phyloP scores from a whole-genome alignment of 495 filamentous ascomycete genomes.

The Amniculicola lignicola region DNA sequence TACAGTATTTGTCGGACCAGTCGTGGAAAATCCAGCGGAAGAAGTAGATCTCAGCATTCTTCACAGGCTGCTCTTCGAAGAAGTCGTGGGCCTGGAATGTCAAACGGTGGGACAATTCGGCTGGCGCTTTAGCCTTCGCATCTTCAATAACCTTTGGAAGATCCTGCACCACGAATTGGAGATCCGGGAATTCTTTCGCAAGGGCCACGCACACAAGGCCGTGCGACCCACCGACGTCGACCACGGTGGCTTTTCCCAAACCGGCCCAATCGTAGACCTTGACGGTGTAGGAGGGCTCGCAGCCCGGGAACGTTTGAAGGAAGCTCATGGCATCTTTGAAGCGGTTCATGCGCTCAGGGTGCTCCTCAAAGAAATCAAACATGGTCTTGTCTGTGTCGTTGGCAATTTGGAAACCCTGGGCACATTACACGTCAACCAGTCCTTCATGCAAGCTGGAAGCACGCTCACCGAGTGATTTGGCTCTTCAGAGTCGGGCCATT shows the following conservation, averaged over 20 bases:
- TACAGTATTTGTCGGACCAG: conserved; percentile 28
- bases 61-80: conserved; percentile 26
- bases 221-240: conserved; percentile 24
- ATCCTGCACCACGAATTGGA: conserved; percentile 29
- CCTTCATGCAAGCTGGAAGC: background rate
- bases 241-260: conserved; percentile 6
- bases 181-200: conserved; percentile 11
- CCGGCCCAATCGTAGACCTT: conserved; percentile 9
- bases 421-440: conserved; percentile 2
- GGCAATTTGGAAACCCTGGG: conserved; percentile 3
- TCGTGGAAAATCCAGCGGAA: conserved; percentile 27
- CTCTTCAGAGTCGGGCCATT: conserved; percentile 19
- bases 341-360: conserved; percentile 7
- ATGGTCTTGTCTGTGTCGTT: conserved; percentile 6
- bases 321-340: conserved; percentile 17
- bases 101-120: conserved; percentile 8
- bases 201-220: conserved; percentile 18
- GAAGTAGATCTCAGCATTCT: conserved; percentile 24
- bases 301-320: conserved; percentile 4
- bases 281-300: conserved; percentile 3
- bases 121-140: conserved; percentile 18
- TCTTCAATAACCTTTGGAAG: conserved; percentile 32
- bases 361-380: conserved; percentile 10
- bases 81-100: conserved; percentile 26
- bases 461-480: conserved; percentile 12